Evolutionary conservation across 208 protist species (phyloP), one percentile per base, ranked within the genome.

Genomic region (Wallacemonas sp.): DNA sequence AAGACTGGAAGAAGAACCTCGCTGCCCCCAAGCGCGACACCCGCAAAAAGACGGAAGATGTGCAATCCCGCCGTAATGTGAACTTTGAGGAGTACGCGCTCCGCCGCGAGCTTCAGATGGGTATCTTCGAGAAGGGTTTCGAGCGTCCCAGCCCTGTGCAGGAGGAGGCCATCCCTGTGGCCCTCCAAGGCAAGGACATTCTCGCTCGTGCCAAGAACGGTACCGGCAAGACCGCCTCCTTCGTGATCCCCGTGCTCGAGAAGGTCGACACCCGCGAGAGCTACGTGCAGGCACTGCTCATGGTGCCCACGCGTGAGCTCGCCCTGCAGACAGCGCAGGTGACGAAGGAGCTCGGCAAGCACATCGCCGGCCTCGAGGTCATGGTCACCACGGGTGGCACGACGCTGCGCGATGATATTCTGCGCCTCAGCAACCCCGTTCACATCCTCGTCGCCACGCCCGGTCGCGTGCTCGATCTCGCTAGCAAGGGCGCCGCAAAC

Each of bases 171-270:
- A 99, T 99, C 62, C 98, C 98, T 17, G 89, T 98, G 29, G 98
- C 97, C 0, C 85, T 99, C 0, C 89, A 97, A 38, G 98, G 98
- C 19, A 87, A 87, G 61, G 97, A 99, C 72, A 95, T 99, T 54
- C 88, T 99, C 44, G 98, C 98, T 16, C 91, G 99, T 72, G 99
- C 99, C 29, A 99, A 99, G 87, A 99, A 99, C 80, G 98, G 99
- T 34, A 99, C 99, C 8, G 99, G 99, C 63, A 99, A 99, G 86
- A 99, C 99, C 1, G 99, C 94, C 16, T 97, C 98, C 14, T 99
- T 99, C 72, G 79, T 99, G 2, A 99, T 99, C 66, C 99, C 99
- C 30, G 90, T 96, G 19, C 78, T 99, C 2, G 96, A 99, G 82
- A 98, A 95, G 70, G 86, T 98, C 16, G 96, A 99, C 76, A 84